Conservation (phyloP, 192 early-diverging fungal species). For the Entomortierella chlamydospora region DNA sequence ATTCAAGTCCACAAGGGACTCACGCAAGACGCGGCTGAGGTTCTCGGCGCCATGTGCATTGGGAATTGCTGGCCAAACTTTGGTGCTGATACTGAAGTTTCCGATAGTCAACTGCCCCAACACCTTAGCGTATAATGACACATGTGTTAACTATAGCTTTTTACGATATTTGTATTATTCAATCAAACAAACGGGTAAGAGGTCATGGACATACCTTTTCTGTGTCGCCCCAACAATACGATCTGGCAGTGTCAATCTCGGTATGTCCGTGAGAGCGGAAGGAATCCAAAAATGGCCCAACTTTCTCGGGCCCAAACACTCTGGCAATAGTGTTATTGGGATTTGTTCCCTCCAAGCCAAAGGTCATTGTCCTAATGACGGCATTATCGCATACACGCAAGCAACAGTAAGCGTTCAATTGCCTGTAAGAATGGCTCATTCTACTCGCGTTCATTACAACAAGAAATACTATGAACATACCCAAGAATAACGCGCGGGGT, state of each 20-base stretch:
- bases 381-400: too few species aligned
- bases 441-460: too few species aligned
- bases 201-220: background rate
- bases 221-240: slow-evolving; percentile 14
- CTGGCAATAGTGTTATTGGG: background rate
- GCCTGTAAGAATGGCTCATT: too few species aligned
- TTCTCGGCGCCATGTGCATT: slow-evolving; percentile 47
- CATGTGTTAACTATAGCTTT: background rate
- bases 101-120: slow-evolving; percentile 16
- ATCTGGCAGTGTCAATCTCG: slow-evolving; percentile 12
- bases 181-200: background rate
- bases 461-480: too few species aligned
- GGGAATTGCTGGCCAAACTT: slow-evolving; percentile 17
- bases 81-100: slow-evolving; percentile 61
- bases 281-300: slow-evolving; percentile 8
- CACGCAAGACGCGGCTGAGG: slow-evolving; percentile 24
- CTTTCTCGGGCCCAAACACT: background rate
- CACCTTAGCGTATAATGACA: slow-evolving; percentile 1
- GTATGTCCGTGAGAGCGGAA: slow-evolving; percentile 23
- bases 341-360: slow-evolving; percentile 13
- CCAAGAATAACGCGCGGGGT: too few species aligned
- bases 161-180: too few species aligned
- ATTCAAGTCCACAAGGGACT: slow-evolving; percentile 60
- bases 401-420: too few species aligned
- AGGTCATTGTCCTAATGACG: too few species aligned